Evolutionary conservation across 345 rosid genomes (phyloP), one percentile per base, ranked within the genome.

Genomic region (Isatis tinctoria): DNA sequence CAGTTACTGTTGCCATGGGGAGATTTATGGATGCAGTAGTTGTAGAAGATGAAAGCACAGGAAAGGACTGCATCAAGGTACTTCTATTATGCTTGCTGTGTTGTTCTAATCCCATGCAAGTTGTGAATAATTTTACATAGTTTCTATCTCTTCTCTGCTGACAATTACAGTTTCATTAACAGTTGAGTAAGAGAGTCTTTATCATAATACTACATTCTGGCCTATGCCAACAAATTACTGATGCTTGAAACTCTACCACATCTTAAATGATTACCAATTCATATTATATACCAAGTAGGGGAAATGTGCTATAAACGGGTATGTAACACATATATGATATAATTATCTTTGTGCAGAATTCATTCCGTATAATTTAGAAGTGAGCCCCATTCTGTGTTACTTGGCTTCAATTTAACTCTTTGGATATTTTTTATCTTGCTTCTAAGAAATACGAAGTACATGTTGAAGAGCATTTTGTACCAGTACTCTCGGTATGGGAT

Each of bases 61-160:
- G 97, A 72, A 95, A 92, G 82, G 99, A 90, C 86, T 92, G 99
- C 83, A 92, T 95, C 81, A 95, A 95, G 97, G 99, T 95, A 83
- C 30, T 32, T 39, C 40, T 58, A 16, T 35, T 56, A 59, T 61
- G 17, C 57, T 40, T 81, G 37, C 48, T 54, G n/a, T 68, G 60
- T 69, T 70, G 57, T 65, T 77, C 51, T 64, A 26, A 35, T 68
- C 47, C 47, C 58, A 72, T 65, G 43, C 77, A 59, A 58, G 57
- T 35, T 77, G 33, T 71, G 53, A 64, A 30, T 13, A 36, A 28
- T 27, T 10, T 32, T 65, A 10, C 44, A 35, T 39, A 20, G 56
- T 45, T 36, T 58, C 27, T 45, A 47, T 64, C 52, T 62, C 52
- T 30, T 69, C 32, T 28, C 54, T 64, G 49, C 61, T 57, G 67